Evolutionary conservation across 148 eudicot species (phyloP).

Genomic region (Heliamphora exappendiculata): DNA sequence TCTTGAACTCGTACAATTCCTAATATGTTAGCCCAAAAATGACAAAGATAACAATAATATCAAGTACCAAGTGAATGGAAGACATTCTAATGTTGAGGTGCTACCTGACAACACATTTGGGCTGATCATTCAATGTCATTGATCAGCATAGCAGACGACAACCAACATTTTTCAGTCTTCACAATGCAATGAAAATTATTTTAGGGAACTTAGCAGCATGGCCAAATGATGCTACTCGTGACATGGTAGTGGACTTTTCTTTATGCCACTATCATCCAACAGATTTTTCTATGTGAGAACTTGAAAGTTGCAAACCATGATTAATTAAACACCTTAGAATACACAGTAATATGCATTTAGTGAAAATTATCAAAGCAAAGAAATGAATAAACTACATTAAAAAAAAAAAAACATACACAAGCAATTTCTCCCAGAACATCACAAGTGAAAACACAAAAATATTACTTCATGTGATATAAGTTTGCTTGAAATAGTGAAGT

Average conservation of each 20-base stretch:
- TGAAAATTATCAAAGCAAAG: background rate
- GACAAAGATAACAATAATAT: background rate
- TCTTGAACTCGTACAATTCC: background rate
- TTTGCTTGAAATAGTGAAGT: background rate
- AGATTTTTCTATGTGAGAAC: background rate
- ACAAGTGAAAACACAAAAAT: no score
- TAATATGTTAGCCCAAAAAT: background rate
- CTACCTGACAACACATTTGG: no score
- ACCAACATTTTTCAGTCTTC: background rate
- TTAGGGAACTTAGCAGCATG: background rate
- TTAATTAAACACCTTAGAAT: background rate
- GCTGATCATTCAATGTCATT: background rate
- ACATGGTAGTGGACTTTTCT: background rate
- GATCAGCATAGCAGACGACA: background rate
- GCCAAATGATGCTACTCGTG: background rate
- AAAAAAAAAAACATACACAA: background rate
- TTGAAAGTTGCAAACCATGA: background rate
- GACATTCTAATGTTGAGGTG: no score
- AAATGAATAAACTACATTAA: background rate
- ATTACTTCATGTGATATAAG: no score
- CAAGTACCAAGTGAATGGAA: no score
- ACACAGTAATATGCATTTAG: background rate
- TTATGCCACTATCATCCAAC: background rate
- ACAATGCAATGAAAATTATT: background rate
- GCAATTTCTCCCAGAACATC: background rate